Conservation (phyloP, 495 filamentous ascomycete genomes). For the Geoglossum glabrum region DNA sequence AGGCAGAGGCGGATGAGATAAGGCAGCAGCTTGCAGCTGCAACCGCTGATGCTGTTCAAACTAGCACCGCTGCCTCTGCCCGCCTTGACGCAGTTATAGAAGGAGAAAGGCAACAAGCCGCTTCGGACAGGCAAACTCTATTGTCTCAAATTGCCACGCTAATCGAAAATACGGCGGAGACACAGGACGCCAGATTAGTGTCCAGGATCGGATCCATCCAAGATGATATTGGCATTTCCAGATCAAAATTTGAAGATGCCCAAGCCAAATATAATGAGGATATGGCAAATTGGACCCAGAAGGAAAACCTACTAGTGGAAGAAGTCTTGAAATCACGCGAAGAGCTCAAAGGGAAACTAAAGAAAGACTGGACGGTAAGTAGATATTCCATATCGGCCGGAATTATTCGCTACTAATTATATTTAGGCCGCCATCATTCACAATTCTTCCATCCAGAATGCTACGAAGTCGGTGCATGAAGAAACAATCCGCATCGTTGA, state of each 20-base stretch:
- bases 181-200: conserved; percentile 50
- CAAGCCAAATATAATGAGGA: conserved; percentile 43
- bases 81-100: conserved; percentile 49
- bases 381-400: neutral
- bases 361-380: conserved; percentile 72
- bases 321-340: conserved; percentile 53
- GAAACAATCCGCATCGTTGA: conserved; percentile 81
- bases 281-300: conserved; percentile 56
- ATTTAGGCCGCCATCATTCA: conserved; percentile 53
- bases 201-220: conserved; percentile 38
- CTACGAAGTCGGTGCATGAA: conserved; percentile 76
- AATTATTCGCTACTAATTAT: conserved; percentile 4
- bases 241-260: conserved; percentile 38
- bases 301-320: conserved; percentile 46
- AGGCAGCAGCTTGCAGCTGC: conserved; percentile 48
- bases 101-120: conserved; percentile 54
- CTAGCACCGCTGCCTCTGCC: conserved; percentile 42
- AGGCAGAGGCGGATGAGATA: conserved; percentile 50
- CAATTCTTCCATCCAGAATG: conserved; percentile 55
- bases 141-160: conserved; percentile 56
- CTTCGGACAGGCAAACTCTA: conserved; percentile 51
- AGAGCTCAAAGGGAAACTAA: conserved; percentile 55
- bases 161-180: conserved; percentile 50
- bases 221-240: conserved; percentile 39
- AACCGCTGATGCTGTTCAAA: conserved; percentile 39